Base-by-base conservation (phyloP, 2,329 filamentous ascomycete species). In the Fusarium solani-melongenae region DNA sequence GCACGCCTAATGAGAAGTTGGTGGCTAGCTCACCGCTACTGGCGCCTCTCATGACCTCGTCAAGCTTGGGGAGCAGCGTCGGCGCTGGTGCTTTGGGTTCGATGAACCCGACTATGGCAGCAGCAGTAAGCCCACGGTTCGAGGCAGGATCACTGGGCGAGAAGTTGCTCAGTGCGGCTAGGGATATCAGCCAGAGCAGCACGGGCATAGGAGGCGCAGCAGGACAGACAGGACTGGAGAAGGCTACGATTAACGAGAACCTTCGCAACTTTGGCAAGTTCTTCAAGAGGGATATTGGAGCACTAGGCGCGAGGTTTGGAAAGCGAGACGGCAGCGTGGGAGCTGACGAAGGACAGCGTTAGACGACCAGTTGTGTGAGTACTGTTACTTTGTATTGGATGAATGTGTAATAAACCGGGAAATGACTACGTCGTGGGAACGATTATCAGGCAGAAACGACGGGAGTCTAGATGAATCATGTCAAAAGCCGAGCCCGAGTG, bases 211-310 rank as follows among this genome's bases (percentile, higher is more conserved):
- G 74, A 63, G 73, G 76, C 58, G 76, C 73, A n/a, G 77, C 63
- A 75, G 84, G 79, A 39, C 83, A 84, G 70, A 85, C 74, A 15
- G 86, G 83, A 17, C 79, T 86, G 64, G 87, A 90, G 63, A 91
- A 92, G 77, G 90, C 89, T 9, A 94, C 93, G 61, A 89, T 98
- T 73, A 97, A 98, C 80, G 95, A 97, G 83, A 98, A 98, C 82
- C 81, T 98, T 83, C 95, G 94, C 85, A 98, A 94, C 81, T 94
- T 99, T 83, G 96, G 96, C 27, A 98, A 97, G 83, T 98, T 98
- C 84, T 98, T 98, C 86, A 91, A 93, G 71, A 87, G 96, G 72
- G 96, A 98, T 84, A 92, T 96, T 72, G 93, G 93, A 33, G 90
- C 92, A 3, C 88, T 96, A 72, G 92, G 93, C 3, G 90, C 89